These are phyloP conservation scores for Porcisia hertigi DNA, from an alignment of 208 protist genomes.

Conservation along the genomic window DNA sequence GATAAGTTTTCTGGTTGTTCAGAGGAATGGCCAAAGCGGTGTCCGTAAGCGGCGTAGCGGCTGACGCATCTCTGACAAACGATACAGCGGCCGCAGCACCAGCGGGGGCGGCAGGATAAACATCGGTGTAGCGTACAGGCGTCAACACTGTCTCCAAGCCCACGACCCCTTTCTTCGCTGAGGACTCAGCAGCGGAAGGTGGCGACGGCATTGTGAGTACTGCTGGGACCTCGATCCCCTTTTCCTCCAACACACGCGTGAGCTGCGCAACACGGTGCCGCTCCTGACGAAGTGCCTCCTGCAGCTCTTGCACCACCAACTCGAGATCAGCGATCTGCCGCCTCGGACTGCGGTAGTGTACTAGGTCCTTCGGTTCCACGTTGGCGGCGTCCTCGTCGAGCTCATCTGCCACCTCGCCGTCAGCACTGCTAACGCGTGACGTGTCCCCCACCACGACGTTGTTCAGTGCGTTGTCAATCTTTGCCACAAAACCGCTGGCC, in stretches of 20 bases:
- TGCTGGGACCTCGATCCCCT: slow-evolving; percentile 36
- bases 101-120: background rate
- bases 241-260: slow-evolving; percentile 19
- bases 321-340: slow-evolving; percentile 46
- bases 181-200: background rate
- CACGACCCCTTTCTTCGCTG: slow-evolving; percentile 1
- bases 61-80: background rate
- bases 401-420: background rate
- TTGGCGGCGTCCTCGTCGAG: slow-evolving; percentile 23
- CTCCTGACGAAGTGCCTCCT: slow-evolving; percentile 55
- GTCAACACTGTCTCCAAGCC: background rate
- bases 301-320: slow-evolving; percentile 55
- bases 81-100: background rate
- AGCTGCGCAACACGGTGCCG: slow-evolving; percentile 35
- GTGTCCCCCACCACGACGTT: slow-evolving; percentile 18
- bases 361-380: slow-evolving; percentile 18
- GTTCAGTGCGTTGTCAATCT: slow-evolving; percentile 48
- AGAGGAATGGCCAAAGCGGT: background rate
- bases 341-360: slow-evolving; percentile 8
- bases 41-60: background rate
- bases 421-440: slow-evolving; percentile 15
- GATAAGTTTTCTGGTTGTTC: background rate
- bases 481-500: slow-evolving; percentile 43
- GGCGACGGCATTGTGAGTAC: background rate
- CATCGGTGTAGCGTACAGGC: slow-evolving; percentile 1